These are phyloP conservation scores for Aspergillus cavernicola DNA, from an alignment of 495 filamentous ascomycete species.

Conservation along the genomic window DNA sequence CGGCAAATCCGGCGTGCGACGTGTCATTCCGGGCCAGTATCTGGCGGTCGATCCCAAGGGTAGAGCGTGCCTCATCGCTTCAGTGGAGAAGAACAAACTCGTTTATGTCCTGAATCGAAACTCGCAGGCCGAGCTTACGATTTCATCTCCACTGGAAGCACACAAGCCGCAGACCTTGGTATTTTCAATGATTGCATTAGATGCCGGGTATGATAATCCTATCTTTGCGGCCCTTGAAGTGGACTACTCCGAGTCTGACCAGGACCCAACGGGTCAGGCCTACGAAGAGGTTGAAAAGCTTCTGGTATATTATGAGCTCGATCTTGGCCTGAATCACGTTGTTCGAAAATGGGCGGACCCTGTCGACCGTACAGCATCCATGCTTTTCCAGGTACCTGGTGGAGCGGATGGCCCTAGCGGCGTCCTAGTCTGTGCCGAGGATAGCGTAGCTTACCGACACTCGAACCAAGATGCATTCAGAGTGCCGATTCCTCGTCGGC, in stretches of 20 bases:
- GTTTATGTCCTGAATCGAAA: conserved; percentile 98
- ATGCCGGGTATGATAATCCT: conserved; percentile 96
- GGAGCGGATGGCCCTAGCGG: conserved; percentile 92
- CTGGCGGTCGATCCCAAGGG: conserved; percentile 93
- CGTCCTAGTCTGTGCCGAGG: conserved; percentile 90
- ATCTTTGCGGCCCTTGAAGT: conserved; percentile 93
- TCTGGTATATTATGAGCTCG: conserved; percentile 94
- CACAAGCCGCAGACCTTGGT: conserved; percentile 93
- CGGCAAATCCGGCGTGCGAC: conserved; percentile 92
- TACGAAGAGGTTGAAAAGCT: conserved; percentile 79
- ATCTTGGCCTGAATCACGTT: conserved; percentile 94
- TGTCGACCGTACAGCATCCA: conserved; percentile 83
- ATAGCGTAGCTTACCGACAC: conserved; percentile 91
- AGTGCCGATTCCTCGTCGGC: conserved; percentile 81
- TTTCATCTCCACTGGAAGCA: conserved; percentile 95
- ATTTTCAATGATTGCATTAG: conserved; percentile 78
- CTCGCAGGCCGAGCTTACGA: conserved; percentile 87
- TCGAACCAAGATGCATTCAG: conserved; percentile 87
- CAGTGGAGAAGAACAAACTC: conserved; percentile 98
- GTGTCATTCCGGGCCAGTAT: conserved; percentile 93
- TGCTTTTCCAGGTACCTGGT: conserved; percentile 94
- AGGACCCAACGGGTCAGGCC: conserved; percentile 83
- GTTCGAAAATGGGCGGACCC: conserved; percentile 92
- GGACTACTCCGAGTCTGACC: conserved; percentile 87
- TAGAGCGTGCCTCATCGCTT: conserved; percentile 87